Percentiles rank a stretch among this genome's conserved stretches.
Evolutionary conservation across 805 yeast species (phyloP).

Genomic region (Kuraishia ogatae): DNA sequence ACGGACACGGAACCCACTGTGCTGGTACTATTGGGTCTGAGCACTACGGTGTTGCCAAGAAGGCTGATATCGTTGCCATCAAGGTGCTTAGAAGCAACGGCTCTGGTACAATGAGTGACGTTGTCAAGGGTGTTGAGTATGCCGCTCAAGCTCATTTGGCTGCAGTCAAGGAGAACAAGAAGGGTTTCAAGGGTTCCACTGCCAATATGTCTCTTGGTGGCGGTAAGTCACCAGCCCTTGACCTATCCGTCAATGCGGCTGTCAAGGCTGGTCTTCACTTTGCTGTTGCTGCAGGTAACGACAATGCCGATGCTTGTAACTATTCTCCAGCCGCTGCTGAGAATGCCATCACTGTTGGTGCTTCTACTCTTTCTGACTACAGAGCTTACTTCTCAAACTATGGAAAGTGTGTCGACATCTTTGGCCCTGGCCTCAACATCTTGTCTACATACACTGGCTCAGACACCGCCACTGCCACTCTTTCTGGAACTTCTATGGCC

Average conservation of each 20-base stretch:
- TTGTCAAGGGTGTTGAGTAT: slow-evolving; percentile 75
- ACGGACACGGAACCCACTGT: slow-evolving; percentile 95
- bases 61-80: slow-evolving; percentile 71
- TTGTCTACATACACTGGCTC: slow-evolving; percentile 80
- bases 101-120: slow-evolving; percentile 77
- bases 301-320: slow-evolving; percentile 86
- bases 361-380: slow-evolving; percentile 77
- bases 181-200: slow-evolving; percentile 75
- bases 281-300: slow-evolving; percentile 97
- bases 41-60: slow-evolving; percentile 77
- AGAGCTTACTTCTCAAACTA: slow-evolving; percentile 95
- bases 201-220: slow-evolving; percentile 96
- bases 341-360: slow-evolving; percentile 88
- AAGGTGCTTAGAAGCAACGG: slow-evolving; percentile 80
- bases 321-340: slow-evolving; percentile 86
- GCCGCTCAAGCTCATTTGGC: slow-evolving; percentile 67
- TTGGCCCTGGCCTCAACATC: slow-evolving; percentile 92
- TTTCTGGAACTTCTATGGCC: slow-evolving; percentile 98
- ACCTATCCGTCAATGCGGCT: slow-evolving; percentile 84
- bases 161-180: slow-evolving; percentile 39
- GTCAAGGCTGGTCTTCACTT: slow-evolving; percentile 82
- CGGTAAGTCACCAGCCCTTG: slow-evolving; percentile 82
- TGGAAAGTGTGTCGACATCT: slow-evolving; percentile 93
- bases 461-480: slow-evolving; percentile 63
- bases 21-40: slow-evolving; percentile 91